Base-by-base conservation (phyloP, 1,139 yeast genomes). In the Debaryomyces nepalensis region DNA sequence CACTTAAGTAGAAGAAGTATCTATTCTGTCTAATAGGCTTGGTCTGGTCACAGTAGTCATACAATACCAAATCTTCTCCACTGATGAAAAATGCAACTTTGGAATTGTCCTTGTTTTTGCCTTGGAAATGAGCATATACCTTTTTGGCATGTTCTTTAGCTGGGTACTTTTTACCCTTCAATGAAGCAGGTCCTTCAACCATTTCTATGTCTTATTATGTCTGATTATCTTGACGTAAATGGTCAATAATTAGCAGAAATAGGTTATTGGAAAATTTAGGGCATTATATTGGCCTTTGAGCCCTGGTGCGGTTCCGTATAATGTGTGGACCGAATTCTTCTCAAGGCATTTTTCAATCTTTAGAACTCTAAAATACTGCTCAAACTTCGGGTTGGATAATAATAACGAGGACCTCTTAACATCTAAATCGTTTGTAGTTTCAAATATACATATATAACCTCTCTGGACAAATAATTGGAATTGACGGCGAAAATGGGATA, bases 11-110 rank as follows among this genome's bases (percentile, higher is more conserved):
- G 66, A 76, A 89, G 64, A 93, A 93, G 67, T 90, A 90, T 45
- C 98, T 75, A 63, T 88, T 86, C 64, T 93, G 99, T 67, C 97
- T 82, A 54, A 91, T 77, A 10, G 88, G 86, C 50, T 81, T 80
- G 4, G 81, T 71, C 53, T 84, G 90, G 64, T 93, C 99, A 57
- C 90, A 81, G 65, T 89, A 87, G 36, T 88, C 85, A 62, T 84
- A 82, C 38, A 75, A 64, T 51, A 79, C 83, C 26, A 75, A 62
- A 41, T 69, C 69, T 41, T 87, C 84, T 3, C 96, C 95, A 19
- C 89, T 81, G 27, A 91, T 66, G 53, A 84, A 84, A 48, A 85
- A 64, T 3, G 55, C 66, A 9, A 53, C 53, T 24, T 48, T 48
- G n/a, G 16, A 19, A 3, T 16, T 22, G 33, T 46, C 30, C 37